Evolutionary conservation across 2,329 filamentous ascomycete genomes (phyloP), one percentile per base, ranked within the genome.

Genomic region (Chaetomiaceae sp.): DNA sequence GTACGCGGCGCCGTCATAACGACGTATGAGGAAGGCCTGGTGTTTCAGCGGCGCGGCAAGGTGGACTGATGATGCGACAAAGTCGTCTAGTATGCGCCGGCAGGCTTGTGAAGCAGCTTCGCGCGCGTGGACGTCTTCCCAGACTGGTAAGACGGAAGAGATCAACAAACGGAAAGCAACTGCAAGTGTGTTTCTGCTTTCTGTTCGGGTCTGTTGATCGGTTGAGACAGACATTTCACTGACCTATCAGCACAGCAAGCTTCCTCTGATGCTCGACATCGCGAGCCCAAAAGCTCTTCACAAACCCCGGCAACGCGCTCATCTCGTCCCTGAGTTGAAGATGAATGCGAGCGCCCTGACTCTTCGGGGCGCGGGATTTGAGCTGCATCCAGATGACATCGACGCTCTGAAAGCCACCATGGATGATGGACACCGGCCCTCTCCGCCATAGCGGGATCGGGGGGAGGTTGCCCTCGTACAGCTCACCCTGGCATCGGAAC

Each of bases 321-420:
- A 39, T 39, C 39, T 43, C 11, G 35, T 39, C 22, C 11, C 36
- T 37, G 27, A 48, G 35, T 20, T 40, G 45, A 40, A 24, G 30
- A 17, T 39, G 30, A 35, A 48, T 44, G 22, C 29, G 45, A 12
- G 20, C 10, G 12, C 29, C 45, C 8, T 36, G 19, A n/a, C 3
- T 39, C 29, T 19, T 27, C 2, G 35, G 29, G 27, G 36, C 29
- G 12, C 45, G 27, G 35, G 22, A 3, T 17, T 35, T 48, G 14
- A 48, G 39, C 17, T 48, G 45, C 29, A 48, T 48, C 45, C 45
- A 48, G 15, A 43, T 29, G 35, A 48, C 35, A 40, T 48, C 45
- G 15, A 48, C 30, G 17, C n/a, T 18, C 12, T 48, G 27, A 38
- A 35, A 27, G 29, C 38, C 34, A 26, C 38, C 34, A 26, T 33